Evolutionary conservation across 1,284 basidiomycete genomes (phyloP).

Genomic region (Moesziomyces parantarcticus): DNA sequence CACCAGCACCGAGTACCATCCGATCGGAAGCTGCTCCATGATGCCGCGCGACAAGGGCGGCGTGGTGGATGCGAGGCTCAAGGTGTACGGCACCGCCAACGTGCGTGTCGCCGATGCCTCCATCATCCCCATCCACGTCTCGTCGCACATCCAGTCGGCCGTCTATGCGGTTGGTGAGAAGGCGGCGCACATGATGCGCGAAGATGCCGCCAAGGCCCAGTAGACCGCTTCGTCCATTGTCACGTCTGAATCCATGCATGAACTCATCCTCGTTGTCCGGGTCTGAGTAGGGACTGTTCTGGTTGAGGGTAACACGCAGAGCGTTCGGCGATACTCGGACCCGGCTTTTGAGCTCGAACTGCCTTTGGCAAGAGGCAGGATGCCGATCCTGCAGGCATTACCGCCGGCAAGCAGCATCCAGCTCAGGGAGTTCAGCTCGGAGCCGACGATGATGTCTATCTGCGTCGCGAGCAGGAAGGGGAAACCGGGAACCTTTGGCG

Average conservation of each 20-base stretch:
- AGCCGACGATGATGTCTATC: too few relatives aligned
- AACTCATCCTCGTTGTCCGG: neutral
- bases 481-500: too few relatives aligned
- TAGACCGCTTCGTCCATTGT: neutral
- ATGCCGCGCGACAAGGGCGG: conserved; percentile 75
- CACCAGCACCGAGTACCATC: conserved; percentile 67
- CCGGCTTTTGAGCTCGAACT: neutral
- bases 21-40: conserved; percentile 76
- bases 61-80: conserved; percentile 75
- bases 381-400: too few relatives aligned
- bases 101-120: conserved; percentile 70
- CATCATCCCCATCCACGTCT: conserved; percentile 48
- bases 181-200: conserved; percentile 46
- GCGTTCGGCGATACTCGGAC: conserved; percentile 5
- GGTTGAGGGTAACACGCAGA: too few relatives aligned
- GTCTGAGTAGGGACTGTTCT: too few relatives aligned
- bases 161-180: conserved; percentile 52
- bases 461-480: too few relatives aligned
- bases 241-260: too few relatives aligned
- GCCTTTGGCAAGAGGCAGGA: too few relatives aligned
- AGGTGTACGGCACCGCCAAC: conserved; percentile 76
- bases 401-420: too few relatives aligned
- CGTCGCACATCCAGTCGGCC: conserved; percentile 43
- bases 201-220: conserved; percentile 22
- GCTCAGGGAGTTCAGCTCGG: too few relatives aligned